Base-by-base conservation (phyloP, 306 rosid genomes). In the Prunus padus region DNA sequence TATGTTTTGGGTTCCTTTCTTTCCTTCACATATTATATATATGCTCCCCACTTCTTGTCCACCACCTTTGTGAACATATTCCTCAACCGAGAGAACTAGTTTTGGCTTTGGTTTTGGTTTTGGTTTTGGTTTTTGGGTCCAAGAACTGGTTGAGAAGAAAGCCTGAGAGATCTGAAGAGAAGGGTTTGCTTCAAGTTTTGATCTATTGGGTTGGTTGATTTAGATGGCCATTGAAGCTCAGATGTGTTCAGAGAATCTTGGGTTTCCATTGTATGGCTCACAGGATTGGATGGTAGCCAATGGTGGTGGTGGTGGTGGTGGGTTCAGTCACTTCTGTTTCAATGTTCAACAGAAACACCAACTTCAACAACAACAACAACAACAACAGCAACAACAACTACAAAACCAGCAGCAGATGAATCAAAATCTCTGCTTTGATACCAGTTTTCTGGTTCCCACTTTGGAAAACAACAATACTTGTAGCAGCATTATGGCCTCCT, bases 211-310 rank as follows among this genome's bases (percentile, higher is more conserved):
- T 56, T 73, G 15, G 22, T 69, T 69, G 18, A 11, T 59, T 28
- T 52, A 12, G 57, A 88, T 92, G 97, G 90, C 96, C 1, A 82
- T 88, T 67, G 86, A 92, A 57, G 91, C 96, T 1, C 93, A 85
- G 69, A 60, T 89, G 71, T 86, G 65, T 40, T 18, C 84, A 8
- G 86, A 81, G 45, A 83, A 80, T 69, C 72, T 67, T 18, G 78
- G 79, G 56, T 84, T 88, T 61, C 86, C 89, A 1, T 74, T 85
- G 44, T 76, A 56, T 16, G 83, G 79, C 15, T 75, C 86, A 13
- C 83, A 77, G 65, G 77, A 77, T 77, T 62, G 59, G 80, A 75
- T 57, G 70, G 62, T 54, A 13, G 82, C 79, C n/a, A 79, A 49
- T 66, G 69, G 9, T 44, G 55, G 64, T 51, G 87, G 81, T 25